Evolutionary conservation across 805 yeast species (phyloP).

Genomic region (Candida vartiovaarae): DNA sequence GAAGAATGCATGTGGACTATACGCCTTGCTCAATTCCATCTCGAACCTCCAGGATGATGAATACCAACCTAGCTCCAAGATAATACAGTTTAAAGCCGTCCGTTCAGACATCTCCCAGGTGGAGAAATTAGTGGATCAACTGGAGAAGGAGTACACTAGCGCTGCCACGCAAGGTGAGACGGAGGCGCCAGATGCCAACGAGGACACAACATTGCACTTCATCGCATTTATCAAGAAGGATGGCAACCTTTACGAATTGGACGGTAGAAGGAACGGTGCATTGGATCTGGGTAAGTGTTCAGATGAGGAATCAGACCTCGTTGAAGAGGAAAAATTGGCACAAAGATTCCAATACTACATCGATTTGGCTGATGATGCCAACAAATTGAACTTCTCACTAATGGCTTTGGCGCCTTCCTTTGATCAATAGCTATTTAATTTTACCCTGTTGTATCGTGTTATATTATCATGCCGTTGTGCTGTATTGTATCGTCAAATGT

Average conservation of each 20-base stretch:
- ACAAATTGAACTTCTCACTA: conserved; percentile 62
- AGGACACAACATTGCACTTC: conserved; percentile 61
- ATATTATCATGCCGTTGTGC: too few species aligned
- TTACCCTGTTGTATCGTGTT: too few species aligned
- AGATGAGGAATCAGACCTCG: conserved; percentile 36
- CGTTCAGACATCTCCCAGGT: conserved; percentile 16
- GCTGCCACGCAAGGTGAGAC: conserved; percentile 38
- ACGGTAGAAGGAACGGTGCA: conserved; percentile 82
- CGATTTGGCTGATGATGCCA: conserved; percentile 49
- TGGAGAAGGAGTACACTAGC: conserved; percentile 37
- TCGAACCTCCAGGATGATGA: conserved; percentile 31
- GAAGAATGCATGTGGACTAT: conserved; percentile 87
- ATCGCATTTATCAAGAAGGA: conserved; percentile 59
- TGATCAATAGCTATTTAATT: conserved; percentile 18
- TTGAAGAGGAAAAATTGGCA: conserved; percentile 44
- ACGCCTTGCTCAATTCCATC: conserved; percentile 70
- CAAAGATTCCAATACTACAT: conserved; percentile 62
- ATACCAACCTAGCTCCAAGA: conserved; percentile 9
- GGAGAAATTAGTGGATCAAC: conserved; percentile 36
- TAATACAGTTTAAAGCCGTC: conserved; percentile 12
- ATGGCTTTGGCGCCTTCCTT: conserved; percentile 64
- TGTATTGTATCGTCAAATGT: too few species aligned
- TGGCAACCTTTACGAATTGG: conserved; percentile 70
- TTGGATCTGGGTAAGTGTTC: conserved; percentile 43
- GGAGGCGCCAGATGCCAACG: conserved; percentile 54